Percentiles rank a stretch among this genome's conserved stretches.
phyloP scores from a whole-genome alignment of 2,329 filamentous ascomycete genomes.

The Biscogniauxia mediterranea region DNA sequence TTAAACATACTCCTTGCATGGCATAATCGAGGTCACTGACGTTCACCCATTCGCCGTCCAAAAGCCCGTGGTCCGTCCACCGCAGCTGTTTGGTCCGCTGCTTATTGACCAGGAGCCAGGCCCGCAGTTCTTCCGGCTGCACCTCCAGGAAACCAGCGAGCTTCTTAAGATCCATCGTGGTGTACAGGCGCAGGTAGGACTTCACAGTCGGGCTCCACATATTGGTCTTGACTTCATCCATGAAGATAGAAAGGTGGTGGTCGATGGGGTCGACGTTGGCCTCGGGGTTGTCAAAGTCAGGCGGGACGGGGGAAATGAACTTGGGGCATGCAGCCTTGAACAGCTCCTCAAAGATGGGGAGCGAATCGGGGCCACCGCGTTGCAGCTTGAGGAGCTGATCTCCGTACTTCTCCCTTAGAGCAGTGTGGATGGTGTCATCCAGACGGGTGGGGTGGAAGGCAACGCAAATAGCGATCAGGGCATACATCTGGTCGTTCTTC shows the following conservation, averaged over 20 bases:
- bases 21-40: slow-evolving; percentile 97
- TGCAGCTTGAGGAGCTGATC: slow-evolving; percentile 97
- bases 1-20: slow-evolving; percentile 76
- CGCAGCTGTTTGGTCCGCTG: slow-evolving; percentile 95
- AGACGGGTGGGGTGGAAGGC: slow-evolving; percentile 96
- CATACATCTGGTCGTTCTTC: slow-evolving; percentile 99
- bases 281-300: slow-evolving; percentile 96
- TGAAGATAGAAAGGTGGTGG: slow-evolving; percentile 96
- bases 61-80: slow-evolving; percentile 84
- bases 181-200: slow-evolving; percentile 98
- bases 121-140: slow-evolving; percentile 90
- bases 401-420: slow-evolving; percentile 97
- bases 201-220: slow-evolving; percentile 97
- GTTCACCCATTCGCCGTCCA: slow-evolving; percentile 91
- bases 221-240: slow-evolving; percentile 99
- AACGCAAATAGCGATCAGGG: slow-evolving; percentile 96
- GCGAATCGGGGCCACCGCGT: slow-evolving; percentile 89
- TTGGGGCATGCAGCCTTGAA: slow-evolving; percentile 98
- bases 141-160: slow-evolving; percentile 96
- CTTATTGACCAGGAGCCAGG: slow-evolving; percentile 96
- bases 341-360: slow-evolving; percentile 96
- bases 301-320: slow-evolving; percentile 96
- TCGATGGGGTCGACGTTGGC: slow-evolving; percentile 95
- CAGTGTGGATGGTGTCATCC: slow-evolving; percentile 98
- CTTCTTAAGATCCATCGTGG: slow-evolving; percentile 98